phyloP scores from a whole-genome alignment of 2,329 filamentous ascomycete genomes.

The Hypoxylon sp. region DNA sequence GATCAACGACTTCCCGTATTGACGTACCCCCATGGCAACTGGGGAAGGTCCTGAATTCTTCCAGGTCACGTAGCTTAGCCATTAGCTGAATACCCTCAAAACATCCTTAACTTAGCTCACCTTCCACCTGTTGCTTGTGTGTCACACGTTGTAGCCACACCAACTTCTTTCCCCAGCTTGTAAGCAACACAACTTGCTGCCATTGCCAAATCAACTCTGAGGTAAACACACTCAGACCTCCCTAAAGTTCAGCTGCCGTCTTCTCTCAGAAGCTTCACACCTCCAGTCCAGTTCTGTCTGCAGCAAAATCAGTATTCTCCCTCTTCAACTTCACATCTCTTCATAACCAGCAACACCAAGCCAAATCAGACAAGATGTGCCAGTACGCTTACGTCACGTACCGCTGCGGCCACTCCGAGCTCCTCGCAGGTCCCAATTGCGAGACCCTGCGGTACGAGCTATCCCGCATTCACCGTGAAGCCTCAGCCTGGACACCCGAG shows the following conservation, averaged over 20 bases:
- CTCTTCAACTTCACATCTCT: background rate
- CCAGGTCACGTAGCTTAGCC: background rate
- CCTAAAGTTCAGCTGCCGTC: too few relatives aligned
- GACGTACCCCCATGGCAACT: background rate
- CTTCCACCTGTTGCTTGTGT: background rate
- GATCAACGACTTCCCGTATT: background rate
- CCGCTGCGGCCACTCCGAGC: conserved; percentile 46
- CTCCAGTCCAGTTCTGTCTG: background rate
- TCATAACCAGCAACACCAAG: background rate
- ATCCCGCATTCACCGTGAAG: conserved; percentile 40
- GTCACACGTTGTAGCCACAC: background rate
- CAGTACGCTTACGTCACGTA: conserved; percentile 46
- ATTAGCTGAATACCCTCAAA: background rate
- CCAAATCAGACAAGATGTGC: conserved; percentile 43
- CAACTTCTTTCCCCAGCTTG: background rate
- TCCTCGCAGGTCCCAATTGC: conserved; percentile 49
- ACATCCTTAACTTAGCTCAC: background rate
- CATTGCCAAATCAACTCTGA: background rate
- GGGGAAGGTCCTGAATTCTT: background rate
- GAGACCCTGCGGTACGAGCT: conserved; percentile 39
- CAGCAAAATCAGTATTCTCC: background rate
- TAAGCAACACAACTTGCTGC: background rate
- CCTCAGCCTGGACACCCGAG: conserved; percentile 42
- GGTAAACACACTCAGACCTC: background rate
- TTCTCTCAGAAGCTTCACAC: background rate